phyloP scores from a whole-genome alignment of 2,329 filamentous ascomycete genomes.

The Plenodomus biglobosus region DNA sequence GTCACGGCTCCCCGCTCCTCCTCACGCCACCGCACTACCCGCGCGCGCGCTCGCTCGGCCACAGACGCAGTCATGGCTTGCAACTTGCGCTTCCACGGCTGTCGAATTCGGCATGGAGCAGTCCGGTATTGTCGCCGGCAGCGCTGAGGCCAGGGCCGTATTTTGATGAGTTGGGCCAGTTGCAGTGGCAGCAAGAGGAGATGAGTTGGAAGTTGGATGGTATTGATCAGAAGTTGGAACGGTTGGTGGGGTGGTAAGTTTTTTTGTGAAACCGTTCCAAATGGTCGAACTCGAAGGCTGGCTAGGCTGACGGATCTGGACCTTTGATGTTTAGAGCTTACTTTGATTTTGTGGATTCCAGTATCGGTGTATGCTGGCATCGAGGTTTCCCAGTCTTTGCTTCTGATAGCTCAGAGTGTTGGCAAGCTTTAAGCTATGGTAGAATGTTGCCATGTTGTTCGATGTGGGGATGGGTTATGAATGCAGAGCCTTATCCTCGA shows the following conservation, averaged over 20 bases:
- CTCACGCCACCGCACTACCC: not conserved
- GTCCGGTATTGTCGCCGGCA: not conserved
- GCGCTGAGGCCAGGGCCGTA: not conserved
- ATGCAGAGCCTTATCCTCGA: too few species aligned
- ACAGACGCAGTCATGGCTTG: not conserved
- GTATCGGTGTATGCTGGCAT: too few species aligned
- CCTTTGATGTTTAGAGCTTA: not conserved
- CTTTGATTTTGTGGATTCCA: too few species aligned
- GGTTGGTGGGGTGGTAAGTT: not conserved
- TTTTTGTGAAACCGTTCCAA: too few species aligned
- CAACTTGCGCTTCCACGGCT: not conserved
- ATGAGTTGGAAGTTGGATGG: slow-evolving; percentile 3
- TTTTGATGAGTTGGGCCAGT: not conserved
- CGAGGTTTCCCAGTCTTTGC: too few species aligned
- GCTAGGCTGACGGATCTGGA: not conserved
- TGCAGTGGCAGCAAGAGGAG: slow-evolving; percentile 5
- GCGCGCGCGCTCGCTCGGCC: not conserved
- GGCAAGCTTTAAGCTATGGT: too few species aligned
- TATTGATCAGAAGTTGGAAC: slow-evolving; percentile 2
- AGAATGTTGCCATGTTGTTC: too few species aligned
- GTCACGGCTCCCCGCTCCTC: not conserved
- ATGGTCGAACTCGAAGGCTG: too few species aligned
- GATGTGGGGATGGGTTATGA: too few species aligned
- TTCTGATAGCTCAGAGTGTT: too few species aligned
- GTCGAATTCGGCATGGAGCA: not conserved